A percentile compares a stretch with the other conserved stretches of the same genome.
phyloP scores from a whole-genome alignment of 106 monocot genomes.

The Gastrodia elata region DNA sequence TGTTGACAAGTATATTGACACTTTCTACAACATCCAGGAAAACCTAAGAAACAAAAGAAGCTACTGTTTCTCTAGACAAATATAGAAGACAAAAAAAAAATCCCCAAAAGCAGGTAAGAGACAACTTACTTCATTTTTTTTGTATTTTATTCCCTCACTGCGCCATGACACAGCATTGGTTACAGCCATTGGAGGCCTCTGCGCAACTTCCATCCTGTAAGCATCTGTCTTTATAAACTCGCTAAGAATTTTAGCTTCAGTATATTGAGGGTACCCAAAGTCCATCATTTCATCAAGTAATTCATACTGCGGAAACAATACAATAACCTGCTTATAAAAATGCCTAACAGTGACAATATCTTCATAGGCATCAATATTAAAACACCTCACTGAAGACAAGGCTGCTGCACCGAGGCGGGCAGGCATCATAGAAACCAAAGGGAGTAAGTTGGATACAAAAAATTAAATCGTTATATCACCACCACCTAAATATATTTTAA shows the following conservation, averaged over 20 bases:
- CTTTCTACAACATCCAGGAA: constrained; percentile 99
- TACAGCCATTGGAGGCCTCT: constrained; percentile 96
- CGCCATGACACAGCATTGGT: constrained; percentile 99
- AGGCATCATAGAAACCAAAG: too few relatives aligned
- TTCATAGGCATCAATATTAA: too few relatives aligned
- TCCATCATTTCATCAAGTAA: constrained; percentile 97
- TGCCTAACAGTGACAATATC: too few relatives aligned
- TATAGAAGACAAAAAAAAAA: background rate
- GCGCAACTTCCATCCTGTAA: constrained; percentile 90
- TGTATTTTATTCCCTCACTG: constrained; percentile 88
- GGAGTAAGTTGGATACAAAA: too few relatives aligned
- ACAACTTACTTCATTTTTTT: constrained; percentile 90
- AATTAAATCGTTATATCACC: too few relatives aligned
- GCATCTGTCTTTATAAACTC: constrained; percentile 98
- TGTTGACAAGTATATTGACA: constrained; percentile 98
- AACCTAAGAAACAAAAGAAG: constrained; percentile 35
- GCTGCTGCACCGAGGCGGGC: too few relatives aligned
- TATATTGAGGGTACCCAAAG: constrained; percentile 94
- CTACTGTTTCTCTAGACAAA: background rate
- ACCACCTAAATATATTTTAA: too few relatives aligned
- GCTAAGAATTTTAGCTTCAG: constrained; percentile 91
- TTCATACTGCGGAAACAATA: constrained; percentile 53
- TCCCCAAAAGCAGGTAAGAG: constrained; percentile 4
- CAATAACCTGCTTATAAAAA: background rate
- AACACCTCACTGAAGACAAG: too few relatives aligned